Percentiles rank a stretch among this genome's conserved stretches.
These are phyloP conservation scores for fission yeast (Schizosaccharomyces pombe) DNA, from an alignment of 805 yeast species.

Conservation along the genomic window ASM294v3 CU329670.1:1032001-1032500, in stretches of 20 bases:
- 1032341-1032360: slow-evolving; percentile 20
- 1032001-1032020: too few relatives aligned
- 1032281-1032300: slow-evolving; percentile 51
- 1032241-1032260: slow-evolving; percentile 16
- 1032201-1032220: slow-evolving; percentile 76
- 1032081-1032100: too few relatives aligned
- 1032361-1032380: slow-evolving; percentile 89
- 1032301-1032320: slow-evolving; percentile 22
- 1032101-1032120: too few relatives aligned
- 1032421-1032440: slow-evolving; percentile 93
- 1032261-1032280: slow-evolving; percentile 77
- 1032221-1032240: neutral
- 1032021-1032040: too few relatives aligned
- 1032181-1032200: slow-evolving; percentile 42
- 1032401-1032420: slow-evolving; percentile 68
- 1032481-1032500: slow-evolving; percentile 79
- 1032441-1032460: slow-evolving; percentile 90
- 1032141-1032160: neutral
- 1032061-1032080: neutral
- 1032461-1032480: slow-evolving; percentile 67
- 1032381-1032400: slow-evolving; percentile 67
- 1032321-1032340: neutral
- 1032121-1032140: too few relatives aligned
- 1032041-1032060: too few relatives aligned
- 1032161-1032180: neutral